Evolutionary conservation across 352 stramenopile genomes (phyloP).

Genomic region (Achlya hypogyna): DNA sequence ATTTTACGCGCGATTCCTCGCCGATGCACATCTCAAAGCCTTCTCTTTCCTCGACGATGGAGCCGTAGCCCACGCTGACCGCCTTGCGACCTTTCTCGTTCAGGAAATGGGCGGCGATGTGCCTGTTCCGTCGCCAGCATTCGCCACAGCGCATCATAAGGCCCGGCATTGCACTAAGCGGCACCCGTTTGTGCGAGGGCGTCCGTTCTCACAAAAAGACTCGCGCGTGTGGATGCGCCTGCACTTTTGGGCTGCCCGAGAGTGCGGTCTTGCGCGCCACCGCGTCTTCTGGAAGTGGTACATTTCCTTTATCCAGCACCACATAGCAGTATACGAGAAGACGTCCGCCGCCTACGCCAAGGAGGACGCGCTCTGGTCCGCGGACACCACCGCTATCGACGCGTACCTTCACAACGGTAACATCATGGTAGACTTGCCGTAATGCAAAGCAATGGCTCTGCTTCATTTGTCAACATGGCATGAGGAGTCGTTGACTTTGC

Average conservation of each 20-base stretch:
- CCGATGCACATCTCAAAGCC: background rate
- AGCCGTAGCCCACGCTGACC: background rate
- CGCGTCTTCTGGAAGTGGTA: constrained; percentile 47
- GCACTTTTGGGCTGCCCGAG: constrained; percentile 44
- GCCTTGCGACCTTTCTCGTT: background rate
- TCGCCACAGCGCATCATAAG: background rate
- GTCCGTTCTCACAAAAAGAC: constrained; percentile 44
- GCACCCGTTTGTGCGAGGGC: constrained; percentile 18
- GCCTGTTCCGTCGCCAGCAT: background rate
- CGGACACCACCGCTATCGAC: constrained; percentile 29
- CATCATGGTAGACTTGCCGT: constrained; percentile 25
- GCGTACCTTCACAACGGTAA: constrained; percentile 29
- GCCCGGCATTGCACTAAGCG: background rate
- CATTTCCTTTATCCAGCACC: constrained; percentile 44
- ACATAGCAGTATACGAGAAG: constrained; percentile 38
- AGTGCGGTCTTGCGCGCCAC: constrained; percentile 25
- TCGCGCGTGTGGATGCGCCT: constrained; percentile 49
- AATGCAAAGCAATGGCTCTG: too few relatives aligned
- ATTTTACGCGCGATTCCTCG: background rate
- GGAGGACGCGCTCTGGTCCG: constrained; percentile 40
- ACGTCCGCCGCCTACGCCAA: constrained; percentile 33
- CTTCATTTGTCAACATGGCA: too few relatives aligned
- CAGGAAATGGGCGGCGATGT: constrained; percentile 1
- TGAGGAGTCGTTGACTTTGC: too few relatives aligned
- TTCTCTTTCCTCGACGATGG: background rate